Conservation (phyloP, 1,139 yeast genomes). For the Yamadazyma sp. region DNA sequence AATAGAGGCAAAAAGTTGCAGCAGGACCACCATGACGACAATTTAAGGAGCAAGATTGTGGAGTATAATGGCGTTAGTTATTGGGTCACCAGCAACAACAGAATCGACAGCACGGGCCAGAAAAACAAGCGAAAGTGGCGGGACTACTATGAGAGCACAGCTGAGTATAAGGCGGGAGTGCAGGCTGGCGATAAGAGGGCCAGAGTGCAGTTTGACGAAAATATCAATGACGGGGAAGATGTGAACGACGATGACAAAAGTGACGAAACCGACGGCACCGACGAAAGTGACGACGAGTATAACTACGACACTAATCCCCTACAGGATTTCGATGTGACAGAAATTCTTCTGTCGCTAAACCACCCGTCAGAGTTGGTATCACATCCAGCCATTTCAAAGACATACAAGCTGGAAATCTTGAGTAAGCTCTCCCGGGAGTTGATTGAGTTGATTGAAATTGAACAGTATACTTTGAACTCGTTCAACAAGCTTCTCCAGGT, state of each 20-base stretch:
- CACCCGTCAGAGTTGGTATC: slow-evolving; percentile 78
- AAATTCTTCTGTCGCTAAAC: slow-evolving; percentile 71
- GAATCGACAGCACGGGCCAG: slow-evolving; percentile 27
- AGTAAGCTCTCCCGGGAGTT: slow-evolving; percentile 66
- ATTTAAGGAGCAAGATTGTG: slow-evolving; percentile 35
- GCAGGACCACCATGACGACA: slow-evolving; percentile 21
- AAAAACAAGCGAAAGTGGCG: slow-evolving; percentile 41
- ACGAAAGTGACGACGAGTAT: slow-evolving; percentile 26
- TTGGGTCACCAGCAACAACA: slow-evolving; percentile 38
- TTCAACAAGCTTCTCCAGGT: slow-evolving; percentile 71
- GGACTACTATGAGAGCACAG: slow-evolving; percentile 22
- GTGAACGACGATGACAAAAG: slow-evolving; percentile 18
- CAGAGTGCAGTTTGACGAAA: slow-evolving; percentile 2
- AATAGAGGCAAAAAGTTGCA: slow-evolving; percentile 40
- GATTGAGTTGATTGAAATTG: slow-evolving; percentile 74
- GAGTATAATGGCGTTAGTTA: slow-evolving; percentile 44
- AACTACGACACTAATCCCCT: slow-evolving; percentile 35
- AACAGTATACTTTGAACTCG: slow-evolving; percentile 72
- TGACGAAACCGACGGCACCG: slow-evolving; percentile 26
- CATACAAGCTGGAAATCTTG: slow-evolving; percentile 55
- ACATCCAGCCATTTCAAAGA: slow-evolving; percentile 67
- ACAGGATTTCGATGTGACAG: slow-evolving; percentile 41
- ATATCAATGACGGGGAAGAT: too few species aligned
- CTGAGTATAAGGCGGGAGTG: too few species aligned
- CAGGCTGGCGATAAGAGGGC: too few species aligned